Base-by-base conservation (phyloP, 2,329 filamentous ascomycete genomes). In the Diaporthe nobilis region DNA sequence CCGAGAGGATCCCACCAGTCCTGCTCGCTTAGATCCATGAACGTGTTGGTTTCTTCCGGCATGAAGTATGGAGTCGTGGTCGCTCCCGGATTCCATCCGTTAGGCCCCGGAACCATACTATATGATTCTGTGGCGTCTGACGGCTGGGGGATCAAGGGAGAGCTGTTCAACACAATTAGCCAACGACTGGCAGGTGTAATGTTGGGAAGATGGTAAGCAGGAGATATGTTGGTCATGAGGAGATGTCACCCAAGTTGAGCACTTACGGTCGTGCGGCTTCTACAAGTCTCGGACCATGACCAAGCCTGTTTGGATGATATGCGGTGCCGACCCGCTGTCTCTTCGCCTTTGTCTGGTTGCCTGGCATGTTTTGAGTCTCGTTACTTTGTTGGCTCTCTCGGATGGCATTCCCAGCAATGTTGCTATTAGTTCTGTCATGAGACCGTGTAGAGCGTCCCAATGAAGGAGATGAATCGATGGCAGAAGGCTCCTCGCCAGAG, bases 1-100 rank as follows among this genome's bases (percentile, higher is more conserved):
- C 74, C 74, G 22, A 79, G 77, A 60, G 78, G 78, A 31, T 79
- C 78, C 28, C 75, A 63, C 76, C 76, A 77, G 28, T 74, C 74
- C 39, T 77, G 49, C 22, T 67, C 71, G n/a, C 60, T 49, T 4
- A 77, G 15, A 20, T 60, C 55, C n/a, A 42, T 57, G 8, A 57
- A 34, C 1, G 70, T 20, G 9, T 71, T 55, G 34, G 34, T 31
- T 7, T 71, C 65, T 55, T 61, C 65, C 42, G 76, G 49, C 10
- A 71, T 42, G 2, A 72, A 57, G 17, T 71, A 61, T 5, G 67
- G 49, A 25, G 39, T 57, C 4, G 68, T 28, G 20, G 53, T n/a
- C 17, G 51, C 15, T 17, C 55, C 68, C 13, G 67, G 25, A 42
- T 65, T 49, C n/a, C 65, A 70, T 5, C n/a, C n/a, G 17, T 10